Conservation (phyloP, 495 filamentous ascomycete species). For the Trichodelitschia bisporula region DNA sequence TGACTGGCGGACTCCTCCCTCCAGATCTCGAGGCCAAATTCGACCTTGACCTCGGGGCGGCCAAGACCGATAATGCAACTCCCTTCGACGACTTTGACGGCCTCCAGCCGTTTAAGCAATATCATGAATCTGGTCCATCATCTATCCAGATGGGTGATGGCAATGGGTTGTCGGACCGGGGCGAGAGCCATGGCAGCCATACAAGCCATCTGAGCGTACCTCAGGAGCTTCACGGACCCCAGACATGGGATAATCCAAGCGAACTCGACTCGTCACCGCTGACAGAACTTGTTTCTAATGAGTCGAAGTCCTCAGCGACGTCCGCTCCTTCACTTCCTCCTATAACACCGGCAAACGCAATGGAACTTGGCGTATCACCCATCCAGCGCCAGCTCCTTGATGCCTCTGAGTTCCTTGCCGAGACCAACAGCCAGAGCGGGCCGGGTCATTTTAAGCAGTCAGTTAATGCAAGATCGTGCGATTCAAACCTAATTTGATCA, state of each 20-base stretch:
- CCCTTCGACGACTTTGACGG: conserved; percentile 8
- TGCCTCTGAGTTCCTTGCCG: too few relatives aligned
- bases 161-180: conserved; percentile 6
- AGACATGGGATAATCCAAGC: not conserved
- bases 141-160: conserved; percentile 8
- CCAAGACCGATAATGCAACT: conserved; percentile 1
- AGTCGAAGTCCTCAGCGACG: too few relatives aligned
- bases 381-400: too few relatives aligned
- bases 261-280: conserved; percentile 3
- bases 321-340: too few relatives aligned
- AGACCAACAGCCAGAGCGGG: too few relatives aligned
- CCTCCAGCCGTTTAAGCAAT: conserved; percentile 5
- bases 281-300: not conserved
- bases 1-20: too few relatives aligned
- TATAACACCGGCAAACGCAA: not conserved
- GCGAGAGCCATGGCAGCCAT: conserved; percentile 6
- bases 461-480: not conserved
- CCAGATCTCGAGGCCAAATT: too few relatives aligned
- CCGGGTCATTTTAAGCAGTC: too few relatives aligned
- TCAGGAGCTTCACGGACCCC: not conserved
- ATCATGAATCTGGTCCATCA: conserved; percentile 10
- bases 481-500: not conserved
- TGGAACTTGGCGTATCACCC: not conserved
- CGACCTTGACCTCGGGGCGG: not conserved
- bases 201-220: conserved; percentile 1